Conservation (phyloP, 2,329 filamentous ascomycete genomes). For the Onygena corvina region DNA sequence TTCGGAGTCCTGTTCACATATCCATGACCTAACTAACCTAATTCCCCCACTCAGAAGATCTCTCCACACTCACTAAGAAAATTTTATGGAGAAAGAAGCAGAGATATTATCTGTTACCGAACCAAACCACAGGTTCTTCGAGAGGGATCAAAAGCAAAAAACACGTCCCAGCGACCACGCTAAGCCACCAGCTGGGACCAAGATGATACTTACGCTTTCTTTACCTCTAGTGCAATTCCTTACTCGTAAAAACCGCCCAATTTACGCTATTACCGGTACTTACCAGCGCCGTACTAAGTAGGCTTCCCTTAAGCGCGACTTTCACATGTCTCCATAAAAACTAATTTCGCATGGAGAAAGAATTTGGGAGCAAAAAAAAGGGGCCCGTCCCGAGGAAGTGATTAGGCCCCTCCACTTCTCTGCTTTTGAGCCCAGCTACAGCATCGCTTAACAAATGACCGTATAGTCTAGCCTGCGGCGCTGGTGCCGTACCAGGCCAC, state of each 20-base stretch:
- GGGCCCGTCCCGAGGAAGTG: constrained; percentile 2
- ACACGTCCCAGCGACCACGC: not conserved
- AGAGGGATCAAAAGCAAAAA: not conserved
- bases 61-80: no score
- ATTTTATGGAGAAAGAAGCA: no score
- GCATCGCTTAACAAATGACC: constrained; percentile 4
- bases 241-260: not conserved
- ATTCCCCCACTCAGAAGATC: no score
- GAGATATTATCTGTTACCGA: not conserved
- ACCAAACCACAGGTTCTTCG: constrained; percentile 4
- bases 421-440: not conserved
- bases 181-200: not conserved
- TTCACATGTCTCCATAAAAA: constrained; percentile 1
- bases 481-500: not conserved
- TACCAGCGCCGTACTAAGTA: not conserved
- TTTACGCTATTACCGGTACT: not conserved
- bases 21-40: no score
- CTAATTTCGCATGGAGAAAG: not conserved
- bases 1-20: no score
- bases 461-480: not conserved
- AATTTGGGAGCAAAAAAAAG: constrained; percentile 5
- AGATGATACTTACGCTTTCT: not conserved
- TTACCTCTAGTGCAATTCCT: not conserved
- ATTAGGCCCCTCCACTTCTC: not conserved
- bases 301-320: constrained; percentile 2